Percentiles rank a stretch among this genome's conserved stretches.
These are phyloP conservation scores for Mortierella sp. DNA, from an alignment of 371 early-diverging fungal genomes.

Conservation along the genomic window DNA sequence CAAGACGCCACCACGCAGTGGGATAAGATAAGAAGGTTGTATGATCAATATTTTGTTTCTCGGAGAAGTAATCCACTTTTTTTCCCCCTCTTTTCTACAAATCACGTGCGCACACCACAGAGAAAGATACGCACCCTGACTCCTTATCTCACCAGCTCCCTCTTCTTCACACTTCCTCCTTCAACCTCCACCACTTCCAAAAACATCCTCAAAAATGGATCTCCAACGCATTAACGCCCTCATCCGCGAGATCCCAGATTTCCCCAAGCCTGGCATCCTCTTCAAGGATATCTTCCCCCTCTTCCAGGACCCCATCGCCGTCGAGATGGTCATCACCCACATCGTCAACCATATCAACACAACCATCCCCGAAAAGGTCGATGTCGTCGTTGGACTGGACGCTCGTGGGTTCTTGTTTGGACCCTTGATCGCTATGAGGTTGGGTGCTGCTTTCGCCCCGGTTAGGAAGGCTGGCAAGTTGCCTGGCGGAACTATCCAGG, in stretches of 20 bases:
- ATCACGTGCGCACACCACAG: too few species aligned
- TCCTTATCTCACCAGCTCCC: too few species aligned
- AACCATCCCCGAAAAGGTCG: slow-evolving; percentile 78
- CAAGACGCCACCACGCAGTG: too few species aligned
- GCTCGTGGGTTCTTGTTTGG: slow-evolving; percentile 95
- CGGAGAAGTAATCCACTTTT: too few species aligned
- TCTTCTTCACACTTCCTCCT: neutral
- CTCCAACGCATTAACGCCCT: slow-evolving; percentile 56
- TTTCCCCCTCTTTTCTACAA: too few species aligned
- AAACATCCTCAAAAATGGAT: slow-evolving; percentile 32
- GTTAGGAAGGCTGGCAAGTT: slow-evolving; percentile 97
- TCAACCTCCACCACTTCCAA: neutral
- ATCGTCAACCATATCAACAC: slow-evolving; percentile 87
- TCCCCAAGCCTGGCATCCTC: slow-evolving; percentile 84
- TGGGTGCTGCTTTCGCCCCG: slow-evolving; percentile 94
- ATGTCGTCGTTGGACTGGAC: slow-evolving; percentile 94
- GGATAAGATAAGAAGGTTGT: too few species aligned
- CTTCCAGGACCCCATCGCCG: slow-evolving; percentile 95
- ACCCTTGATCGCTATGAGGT: slow-evolving; percentile 89
- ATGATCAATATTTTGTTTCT: too few species aligned
- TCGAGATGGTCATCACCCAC: slow-evolving; percentile 90
- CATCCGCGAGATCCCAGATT: slow-evolving; percentile 71
- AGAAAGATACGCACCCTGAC: too few species aligned
- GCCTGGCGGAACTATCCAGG: slow-evolving; percentile 83
- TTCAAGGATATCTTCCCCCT: slow-evolving; percentile 97